Conservation (phyloP, 805 yeast genomes). For the Yarrowia phangngaensis region DNA sequence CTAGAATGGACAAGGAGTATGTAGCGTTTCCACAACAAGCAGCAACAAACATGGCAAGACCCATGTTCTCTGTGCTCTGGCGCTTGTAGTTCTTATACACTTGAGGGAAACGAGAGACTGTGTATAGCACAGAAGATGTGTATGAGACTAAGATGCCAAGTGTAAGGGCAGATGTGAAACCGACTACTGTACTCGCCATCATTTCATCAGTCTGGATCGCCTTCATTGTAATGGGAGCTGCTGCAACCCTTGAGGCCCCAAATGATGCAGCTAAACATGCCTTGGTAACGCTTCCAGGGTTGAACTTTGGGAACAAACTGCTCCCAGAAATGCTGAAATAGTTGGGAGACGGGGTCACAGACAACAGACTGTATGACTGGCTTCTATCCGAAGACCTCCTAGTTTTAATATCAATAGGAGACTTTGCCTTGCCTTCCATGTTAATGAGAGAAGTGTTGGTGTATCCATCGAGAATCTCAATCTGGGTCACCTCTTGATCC, state of each 20-base stretch:
- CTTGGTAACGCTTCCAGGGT: conserved; percentile 20
- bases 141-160: conserved; percentile 62
- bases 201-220: background rate
- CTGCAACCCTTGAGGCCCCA: conserved; percentile 21
- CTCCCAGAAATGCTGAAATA: conserved; percentile 15
- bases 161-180: background rate
- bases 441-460: conserved; percentile 9
- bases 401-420: conserved; percentile 1
- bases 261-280: conserved; percentile 21
- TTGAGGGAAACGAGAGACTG: conserved; percentile 81
- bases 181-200: no score
- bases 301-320: conserved; percentile 10
- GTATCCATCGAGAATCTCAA: conserved; percentile 16
- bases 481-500: background rate
- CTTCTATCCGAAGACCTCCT: background rate
- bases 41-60: conserved; percentile 72
- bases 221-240: conserved; percentile 10
- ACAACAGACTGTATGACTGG: background rate
- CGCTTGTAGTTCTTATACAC: conserved; percentile 68
- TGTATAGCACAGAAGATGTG: conserved; percentile 71
- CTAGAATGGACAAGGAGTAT: conserved; percentile 69
- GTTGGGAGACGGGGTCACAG: conserved; percentile 33
- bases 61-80: conserved; percentile 81
- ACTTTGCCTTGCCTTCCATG: conserved; percentile 14
- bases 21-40: conserved; percentile 76